Percentiles rank a stretch among this genome's conserved stretches.
phyloP scores from a whole-genome alignment of 2,329 filamentous ascomycete genomes.

The Alternaria gaisen region DNA sequence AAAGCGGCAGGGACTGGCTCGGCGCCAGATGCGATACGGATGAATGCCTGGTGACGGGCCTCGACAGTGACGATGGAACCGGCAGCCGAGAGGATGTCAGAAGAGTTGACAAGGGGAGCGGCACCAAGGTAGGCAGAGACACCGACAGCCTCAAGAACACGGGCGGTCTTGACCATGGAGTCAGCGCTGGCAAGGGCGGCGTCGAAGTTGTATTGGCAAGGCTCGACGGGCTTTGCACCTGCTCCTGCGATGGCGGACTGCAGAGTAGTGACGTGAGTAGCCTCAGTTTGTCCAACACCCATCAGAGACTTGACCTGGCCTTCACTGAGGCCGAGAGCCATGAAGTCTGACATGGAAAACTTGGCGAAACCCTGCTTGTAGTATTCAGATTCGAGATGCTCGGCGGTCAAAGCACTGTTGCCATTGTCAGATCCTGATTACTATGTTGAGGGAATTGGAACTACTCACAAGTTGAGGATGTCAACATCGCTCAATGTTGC shows the following conservation, averaged over 20 bases:
- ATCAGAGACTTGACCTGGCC: slow-evolving; percentile 68
- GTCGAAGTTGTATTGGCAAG: slow-evolving; percentile 76
- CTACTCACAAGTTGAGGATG: slow-evolving; percentile 63
- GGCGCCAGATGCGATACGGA: slow-evolving; percentile 67
- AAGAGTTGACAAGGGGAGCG: slow-evolving; percentile 69
- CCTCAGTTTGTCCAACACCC: slow-evolving; percentile 69
- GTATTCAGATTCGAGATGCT: slow-evolving; percentile 77
- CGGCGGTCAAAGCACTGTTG: slow-evolving; percentile 73
- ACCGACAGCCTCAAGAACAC: slow-evolving; percentile 76
- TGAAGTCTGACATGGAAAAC: slow-evolving; percentile 72
- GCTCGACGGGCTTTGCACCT: slow-evolving; percentile 71
- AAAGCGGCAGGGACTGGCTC: slow-evolving; percentile 73
- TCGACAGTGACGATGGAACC: slow-evolving; percentile 77
- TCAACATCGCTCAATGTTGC: slow-evolving; percentile 59
- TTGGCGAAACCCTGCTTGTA: slow-evolving; percentile 75
- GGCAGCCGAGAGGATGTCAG: slow-evolving; percentile 70
- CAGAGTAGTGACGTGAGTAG: slow-evolving; percentile 68
- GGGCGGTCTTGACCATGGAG: slow-evolving; percentile 73
- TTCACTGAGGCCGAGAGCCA: slow-evolving; percentile 66
- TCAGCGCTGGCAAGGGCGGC: slow-evolving; percentile 67
- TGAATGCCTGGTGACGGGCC: slow-evolving; percentile 76
- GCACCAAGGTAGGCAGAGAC: slow-evolving; percentile 77
- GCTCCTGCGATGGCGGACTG: slow-evolving; percentile 68
- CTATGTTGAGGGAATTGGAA: slow-evolving; percentile 16
- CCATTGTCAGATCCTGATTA: slow-evolving; percentile 41